These are phyloP conservation scores for Hypsizygus marmoreus DNA, from an alignment of 768 basidiomycete genomes.

Conservation along the genomic window DNA sequence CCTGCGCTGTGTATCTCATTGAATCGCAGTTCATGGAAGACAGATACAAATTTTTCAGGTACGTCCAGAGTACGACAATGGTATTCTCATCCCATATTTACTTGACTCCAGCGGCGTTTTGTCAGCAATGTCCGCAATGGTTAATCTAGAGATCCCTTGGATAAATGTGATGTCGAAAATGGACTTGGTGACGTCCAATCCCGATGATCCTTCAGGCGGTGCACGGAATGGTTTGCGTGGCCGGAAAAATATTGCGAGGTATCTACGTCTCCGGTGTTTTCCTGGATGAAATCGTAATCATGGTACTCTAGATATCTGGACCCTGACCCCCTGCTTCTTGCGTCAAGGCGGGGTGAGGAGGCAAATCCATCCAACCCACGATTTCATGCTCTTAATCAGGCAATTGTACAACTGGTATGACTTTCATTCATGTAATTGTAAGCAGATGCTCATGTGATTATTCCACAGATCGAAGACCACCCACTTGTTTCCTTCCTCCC, in stretches of 20 bases:
- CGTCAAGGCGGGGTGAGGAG: constrained; percentile 61
- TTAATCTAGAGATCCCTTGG: constrained; percentile 95
- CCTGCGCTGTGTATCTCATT: constrained; percentile 89
- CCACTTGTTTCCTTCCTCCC: constrained; percentile 97
- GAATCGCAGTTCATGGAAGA: constrained; percentile 99
- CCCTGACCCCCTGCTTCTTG: constrained; percentile 88
- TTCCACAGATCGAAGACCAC: constrained; percentile 90
- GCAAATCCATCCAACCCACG: constrained; percentile 63
- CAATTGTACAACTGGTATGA: constrained; percentile 92
- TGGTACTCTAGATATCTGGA: constrained; percentile 76
- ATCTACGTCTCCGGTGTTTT: constrained; percentile 17
- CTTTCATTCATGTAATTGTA: constrained; percentile 9
- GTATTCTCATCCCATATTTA: constrained; percentile 4
- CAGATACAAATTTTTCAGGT: constrained; percentile 97
- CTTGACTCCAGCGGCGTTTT: constrained; percentile 73
- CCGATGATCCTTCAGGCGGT: constrained; percentile 60
- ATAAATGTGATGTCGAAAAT: constrained; percentile 99
- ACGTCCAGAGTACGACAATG: constrained; percentile 5
- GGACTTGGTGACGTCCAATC: constrained; percentile 83
- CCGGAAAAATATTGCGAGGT: constrained; percentile 85
- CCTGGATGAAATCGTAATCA: background rate
- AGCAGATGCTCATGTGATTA: constrained; percentile 5
- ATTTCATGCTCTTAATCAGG: constrained; percentile 93
- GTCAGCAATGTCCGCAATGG: constrained; percentile 99
- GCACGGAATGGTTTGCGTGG: constrained; percentile 73